These are phyloP conservation scores for Colletotrichum endophyticum DNA, from an alignment of 2,329 filamentous ascomycete genomes.

Conservation along the genomic window DNA sequence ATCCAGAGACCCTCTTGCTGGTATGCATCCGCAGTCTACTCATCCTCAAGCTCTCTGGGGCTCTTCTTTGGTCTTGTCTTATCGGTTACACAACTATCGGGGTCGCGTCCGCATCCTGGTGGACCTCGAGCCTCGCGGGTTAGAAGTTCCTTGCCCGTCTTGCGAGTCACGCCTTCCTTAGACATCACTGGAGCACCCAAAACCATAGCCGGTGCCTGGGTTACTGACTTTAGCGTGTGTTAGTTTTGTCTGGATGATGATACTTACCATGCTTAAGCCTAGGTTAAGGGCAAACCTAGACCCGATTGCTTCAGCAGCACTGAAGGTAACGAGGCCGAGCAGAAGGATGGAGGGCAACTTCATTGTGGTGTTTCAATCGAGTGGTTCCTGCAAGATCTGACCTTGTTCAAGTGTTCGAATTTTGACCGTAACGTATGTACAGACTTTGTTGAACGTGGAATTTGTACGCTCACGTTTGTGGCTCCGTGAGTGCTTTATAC, in stretches of 20 bases:
- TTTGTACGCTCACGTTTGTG: not conserved
- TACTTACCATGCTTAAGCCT: not conserved
- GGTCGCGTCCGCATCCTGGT: not conserved
- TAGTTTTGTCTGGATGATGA: fast-evolving
- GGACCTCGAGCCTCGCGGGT: not conserved
- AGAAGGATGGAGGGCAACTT: not conserved
- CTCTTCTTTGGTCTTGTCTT: not conserved
- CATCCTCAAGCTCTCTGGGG: not conserved
- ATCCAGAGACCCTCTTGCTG: fast-evolving
- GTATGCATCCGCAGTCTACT: fast-evolving
- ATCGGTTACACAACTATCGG: not conserved
- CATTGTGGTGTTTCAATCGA: not conserved
- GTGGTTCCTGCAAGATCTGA: not conserved
- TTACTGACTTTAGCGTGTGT: not conserved
- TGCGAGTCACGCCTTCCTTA: not conserved
- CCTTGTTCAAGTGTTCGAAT: not conserved
- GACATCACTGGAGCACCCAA: not conserved
- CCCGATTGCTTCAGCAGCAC: not conserved
- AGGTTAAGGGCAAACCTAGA: not conserved
- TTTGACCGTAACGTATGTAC: not conserved
- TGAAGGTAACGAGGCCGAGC: not conserved
- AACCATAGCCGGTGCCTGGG: fast-evolving
- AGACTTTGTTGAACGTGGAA: fast-evolving
- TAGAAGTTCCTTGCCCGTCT: not conserved
- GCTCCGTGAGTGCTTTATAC: not conserved